These are phyloP conservation scores for Pharnaceum exiguum DNA, from an alignment of 148 eudicot species.

Conservation along the genomic window DNA sequence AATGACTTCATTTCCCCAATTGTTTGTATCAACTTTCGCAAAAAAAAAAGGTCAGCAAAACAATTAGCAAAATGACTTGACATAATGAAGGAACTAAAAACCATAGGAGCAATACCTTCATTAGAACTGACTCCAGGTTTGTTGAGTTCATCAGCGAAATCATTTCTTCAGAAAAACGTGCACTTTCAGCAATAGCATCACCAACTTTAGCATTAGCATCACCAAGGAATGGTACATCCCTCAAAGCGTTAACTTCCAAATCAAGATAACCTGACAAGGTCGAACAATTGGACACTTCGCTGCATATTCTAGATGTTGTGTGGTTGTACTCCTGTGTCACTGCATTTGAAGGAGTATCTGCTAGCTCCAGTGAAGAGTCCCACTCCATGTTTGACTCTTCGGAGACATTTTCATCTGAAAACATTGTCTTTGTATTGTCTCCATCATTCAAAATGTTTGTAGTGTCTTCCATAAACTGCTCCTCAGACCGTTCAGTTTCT, in stretches of 20 bases:
- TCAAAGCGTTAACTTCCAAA: constrained; percentile 10
- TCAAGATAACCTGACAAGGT: background rate
- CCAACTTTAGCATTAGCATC: constrained; percentile 11
- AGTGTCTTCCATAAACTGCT: background rate
- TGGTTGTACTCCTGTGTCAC: background rate
- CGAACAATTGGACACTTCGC: constrained; percentile 10
- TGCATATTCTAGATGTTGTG: constrained; percentile 6
- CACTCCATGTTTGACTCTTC: constrained; percentile 18
- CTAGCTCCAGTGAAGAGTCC: constrained; percentile 10
- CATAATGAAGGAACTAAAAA: background rate
- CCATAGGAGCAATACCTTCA: constrained; percentile 26
- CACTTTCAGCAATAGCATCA: constrained; percentile 4
- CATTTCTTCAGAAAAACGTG: constrained; percentile 9
- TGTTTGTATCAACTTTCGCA: constrained; percentile 43
- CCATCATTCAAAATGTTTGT: background rate
- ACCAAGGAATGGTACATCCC: constrained; percentile 5
- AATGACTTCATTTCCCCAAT: constrained; percentile 40
- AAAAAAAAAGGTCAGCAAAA: constrained; percentile 13
- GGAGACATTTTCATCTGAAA: constrained; percentile 12
- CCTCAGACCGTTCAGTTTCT: constrained; percentile 6
- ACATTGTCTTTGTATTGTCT: background rate
- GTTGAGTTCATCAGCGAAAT: constrained; percentile 21
- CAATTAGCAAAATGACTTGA: background rate
- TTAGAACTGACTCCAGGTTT: constrained; percentile 26
- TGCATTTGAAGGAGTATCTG: constrained; percentile 9